Evolutionary conservation across 192 early-diverging fungal species (phyloP).

Genomic region (Gaertneriomyces semiglobifer): DNA sequence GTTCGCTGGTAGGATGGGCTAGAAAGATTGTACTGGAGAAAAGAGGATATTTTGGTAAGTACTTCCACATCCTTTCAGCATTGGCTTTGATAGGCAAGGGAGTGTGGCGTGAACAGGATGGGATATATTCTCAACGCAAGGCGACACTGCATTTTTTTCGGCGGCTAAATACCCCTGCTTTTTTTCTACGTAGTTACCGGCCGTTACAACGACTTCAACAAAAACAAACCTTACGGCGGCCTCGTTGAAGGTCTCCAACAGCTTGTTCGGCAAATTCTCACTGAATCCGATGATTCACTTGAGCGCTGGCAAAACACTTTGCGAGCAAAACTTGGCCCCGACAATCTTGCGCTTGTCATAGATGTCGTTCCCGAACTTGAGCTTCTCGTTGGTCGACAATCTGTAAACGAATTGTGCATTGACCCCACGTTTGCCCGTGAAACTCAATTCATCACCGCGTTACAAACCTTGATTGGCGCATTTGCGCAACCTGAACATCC

Average conservation of each 20-base stretch:
- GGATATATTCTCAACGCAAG: neutral
- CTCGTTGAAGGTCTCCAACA: conserved; percentile 21
- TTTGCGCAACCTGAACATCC: conserved; percentile 33
- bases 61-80: neutral
- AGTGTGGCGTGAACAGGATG: neutral
- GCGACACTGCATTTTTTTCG: no score
- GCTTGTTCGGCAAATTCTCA: conserved; percentile 26
- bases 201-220: conserved; percentile 20
- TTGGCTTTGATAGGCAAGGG: neutral
- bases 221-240: conserved; percentile 26
- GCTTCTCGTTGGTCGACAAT: conserved; percentile 20
- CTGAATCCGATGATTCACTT: conserved; percentile 13
- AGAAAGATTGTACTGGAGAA: conserved; percentile 18
- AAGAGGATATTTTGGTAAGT: conserved; percentile 31
- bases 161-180: no score
- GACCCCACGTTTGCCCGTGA: conserved; percentile 16
- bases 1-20: conserved; percentile 20
- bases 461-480: conserved; percentile 21
- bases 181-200: conserved; percentile 6
- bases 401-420: neutral
- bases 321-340: conserved; percentile 11
- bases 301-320: conserved; percentile 25
- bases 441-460: conserved; percentile 20
- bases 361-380: conserved; percentile 29
- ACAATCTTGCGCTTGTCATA: conserved; percentile 17